Evolutionary conservation across 768 basidiomycete species (phyloP).

Genomic region (Lentinula sp.): DNA sequence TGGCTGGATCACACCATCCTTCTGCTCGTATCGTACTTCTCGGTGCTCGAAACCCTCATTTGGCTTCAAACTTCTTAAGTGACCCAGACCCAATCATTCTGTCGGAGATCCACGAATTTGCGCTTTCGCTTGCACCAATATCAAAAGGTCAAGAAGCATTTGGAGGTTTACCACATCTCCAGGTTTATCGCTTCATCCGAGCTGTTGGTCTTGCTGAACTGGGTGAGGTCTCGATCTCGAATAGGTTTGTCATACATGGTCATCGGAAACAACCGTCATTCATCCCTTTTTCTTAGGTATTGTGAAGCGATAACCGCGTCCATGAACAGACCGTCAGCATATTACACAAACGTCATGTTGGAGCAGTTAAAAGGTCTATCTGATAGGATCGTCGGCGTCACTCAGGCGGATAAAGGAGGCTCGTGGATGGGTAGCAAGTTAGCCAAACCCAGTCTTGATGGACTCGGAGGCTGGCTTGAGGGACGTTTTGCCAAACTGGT

Average conservation of each 20-base stretch:
- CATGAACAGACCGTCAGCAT: slow-evolving; percentile 56
- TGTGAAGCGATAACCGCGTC: slow-evolving; percentile 82
- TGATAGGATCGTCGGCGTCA: slow-evolving; percentile 70
- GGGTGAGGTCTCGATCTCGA: slow-evolving; percentile 73
- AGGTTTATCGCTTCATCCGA: slow-evolving; percentile 80
- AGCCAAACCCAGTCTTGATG: slow-evolving; percentile 86
- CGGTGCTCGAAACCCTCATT: slow-evolving; percentile 58
- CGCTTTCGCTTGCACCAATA: slow-evolving; percentile 64
- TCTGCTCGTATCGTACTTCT: slow-evolving; percentile 66
- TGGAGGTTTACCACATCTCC: slow-evolving; percentile 75
- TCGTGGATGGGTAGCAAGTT: slow-evolving; percentile 89
- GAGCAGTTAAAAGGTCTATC: slow-evolving; percentile 74
- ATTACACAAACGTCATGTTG: slow-evolving; percentile 58
- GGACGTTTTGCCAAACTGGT: slow-evolving; percentile 91
- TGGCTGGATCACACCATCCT: slow-evolving; percentile 66
- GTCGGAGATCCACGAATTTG: slow-evolving; percentile 91
- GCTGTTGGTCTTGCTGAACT: slow-evolving; percentile 75
- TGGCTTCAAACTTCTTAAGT: slow-evolving; percentile 44
- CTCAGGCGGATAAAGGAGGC: slow-evolving; percentile 66
- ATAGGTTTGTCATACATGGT: slow-evolving; percentile 41
- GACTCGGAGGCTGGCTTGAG: slow-evolving; percentile 88
- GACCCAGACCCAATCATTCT: slow-evolving; percentile 77
- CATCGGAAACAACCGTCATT: not conserved
- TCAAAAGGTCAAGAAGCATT: slow-evolving; percentile 86
- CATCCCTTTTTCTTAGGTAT: slow-evolving; percentile 53